Evolutionary conservation across 2,329 filamentous ascomycete genomes (phyloP), one percentile per base, ranked within the genome.

Genomic region (Penicillium expansum): DNA sequence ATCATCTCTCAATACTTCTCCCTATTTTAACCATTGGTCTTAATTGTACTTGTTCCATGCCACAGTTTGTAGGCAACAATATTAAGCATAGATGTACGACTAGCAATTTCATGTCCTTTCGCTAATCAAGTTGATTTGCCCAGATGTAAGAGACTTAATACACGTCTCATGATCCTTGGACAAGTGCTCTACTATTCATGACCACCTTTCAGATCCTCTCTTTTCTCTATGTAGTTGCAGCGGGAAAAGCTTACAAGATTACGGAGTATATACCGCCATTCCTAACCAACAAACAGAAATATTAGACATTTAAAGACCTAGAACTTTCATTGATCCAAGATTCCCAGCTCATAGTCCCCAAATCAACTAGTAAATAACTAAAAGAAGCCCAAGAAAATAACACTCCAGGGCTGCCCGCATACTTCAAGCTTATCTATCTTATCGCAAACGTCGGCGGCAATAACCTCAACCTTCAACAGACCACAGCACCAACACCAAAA

Each of bases 341-440:
- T 11, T 16, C 13, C 8, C 30, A 47, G 18, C 5, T 11, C 2
- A 11, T 11, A 10, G 1, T 4, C 13, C 22, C 11, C 1, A 10
- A 18, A 7, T 16, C 16, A 35, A 11, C 13, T n/a, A 27, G 16
- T 2, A 8, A 14, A 18, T 16, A 33, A 24, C 13, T 5, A 8
- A 41, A 49, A 20, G 5, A 4, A 24, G 10, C 18, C 4, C 14
- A 50, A 50, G 2, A 22, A 39, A 37, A 13, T 24, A 22, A 18
- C 4, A 18, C 13, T 24, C 24, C 24, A n/a, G n/a, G n/a, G n/a
- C 27, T 14, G 7, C 14, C 14, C 22, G 16, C 27, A 42, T 37
- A 41, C 20, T 22, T 39, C 20, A 33, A 37, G 24, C 55, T 59
- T 62, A 62, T 62, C 60, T 62, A 62, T 62, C 60, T 62, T 62